These are phyloP conservation scores for Yarrowia sp. DNA, from an alignment of 805 yeast species.

Conservation along the genomic window DNA sequence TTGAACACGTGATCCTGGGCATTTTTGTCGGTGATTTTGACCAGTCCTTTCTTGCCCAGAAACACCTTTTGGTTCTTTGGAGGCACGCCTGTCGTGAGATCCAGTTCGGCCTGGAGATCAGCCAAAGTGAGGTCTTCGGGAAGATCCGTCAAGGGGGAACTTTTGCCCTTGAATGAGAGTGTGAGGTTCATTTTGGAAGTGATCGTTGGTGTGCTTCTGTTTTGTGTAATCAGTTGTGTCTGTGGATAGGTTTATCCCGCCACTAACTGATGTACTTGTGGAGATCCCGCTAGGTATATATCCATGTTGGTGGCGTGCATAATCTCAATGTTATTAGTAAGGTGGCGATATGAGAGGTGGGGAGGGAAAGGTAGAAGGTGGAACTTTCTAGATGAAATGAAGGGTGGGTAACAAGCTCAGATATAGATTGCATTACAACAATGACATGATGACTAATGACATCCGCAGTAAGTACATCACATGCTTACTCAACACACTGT, in stretches of 20 bases:
- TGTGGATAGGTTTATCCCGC: no score
- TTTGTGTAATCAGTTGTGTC: no score
- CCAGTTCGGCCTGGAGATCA: constrained; percentile 45
- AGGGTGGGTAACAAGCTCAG: background rate
- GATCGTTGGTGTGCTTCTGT: no score
- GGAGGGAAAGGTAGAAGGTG: background rate
- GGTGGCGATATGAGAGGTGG: background rate
- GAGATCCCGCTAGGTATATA: background rate
- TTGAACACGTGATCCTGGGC: constrained; percentile 39
- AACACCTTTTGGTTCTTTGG: constrained; percentile 48
- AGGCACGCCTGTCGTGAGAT: constrained; percentile 47
- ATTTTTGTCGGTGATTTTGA: constrained; percentile 41
- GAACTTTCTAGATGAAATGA: background rate
- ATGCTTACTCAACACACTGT: no score
- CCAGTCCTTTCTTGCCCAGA: constrained; percentile 46
- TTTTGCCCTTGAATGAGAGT: constrained; percentile 43
- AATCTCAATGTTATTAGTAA: constrained; percentile 23
- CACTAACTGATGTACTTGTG: background rate
- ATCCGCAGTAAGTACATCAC: no score
- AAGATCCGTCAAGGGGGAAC: constrained; percentile 38
- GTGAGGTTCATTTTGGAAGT: constrained; percentile 41
- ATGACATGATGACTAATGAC: no score
- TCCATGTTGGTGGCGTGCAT: constrained; percentile 38
- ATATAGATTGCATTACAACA: no score
- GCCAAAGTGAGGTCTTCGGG: constrained; percentile 41